Conservation (phyloP, 169 alveolate species). For the Prorocentrum cordatum region DNA sequence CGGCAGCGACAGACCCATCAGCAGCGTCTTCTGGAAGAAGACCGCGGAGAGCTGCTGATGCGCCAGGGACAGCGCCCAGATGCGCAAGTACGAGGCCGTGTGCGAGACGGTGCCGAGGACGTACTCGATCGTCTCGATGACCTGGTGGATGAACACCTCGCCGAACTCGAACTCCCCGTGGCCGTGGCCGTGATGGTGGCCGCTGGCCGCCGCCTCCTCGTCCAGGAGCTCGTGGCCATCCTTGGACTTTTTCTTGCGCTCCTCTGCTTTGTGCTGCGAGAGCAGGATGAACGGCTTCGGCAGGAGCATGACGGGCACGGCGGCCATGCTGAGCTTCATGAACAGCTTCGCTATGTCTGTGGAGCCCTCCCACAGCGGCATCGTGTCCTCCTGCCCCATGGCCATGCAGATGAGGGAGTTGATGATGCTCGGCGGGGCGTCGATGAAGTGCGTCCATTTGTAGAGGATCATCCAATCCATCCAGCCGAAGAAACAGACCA, state of each 20-base stretch:
- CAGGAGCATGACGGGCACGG: conserved; percentile 39
- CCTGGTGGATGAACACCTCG: conserved; percentile 73
- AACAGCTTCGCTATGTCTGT: conserved; percentile 12
- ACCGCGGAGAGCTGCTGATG: conserved; percentile 89
- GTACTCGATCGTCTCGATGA: conserved; percentile 97
- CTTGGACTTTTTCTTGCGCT: background rate
- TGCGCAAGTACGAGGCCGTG: conserved; percentile 98
- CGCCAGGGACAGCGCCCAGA: conserved; percentile 98
- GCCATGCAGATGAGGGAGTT: conserved; percentile 92
- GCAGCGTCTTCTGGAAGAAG: conserved; percentile 67
- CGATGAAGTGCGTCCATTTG: conserved; percentile 86
- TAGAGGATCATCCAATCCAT: conserved; percentile 83
- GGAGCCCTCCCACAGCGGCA: conserved; percentile 72
- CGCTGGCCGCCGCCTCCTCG: background rate
- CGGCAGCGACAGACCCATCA: no score
- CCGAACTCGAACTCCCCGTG: conserved; percentile 72
- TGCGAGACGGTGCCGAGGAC: conserved; percentile 94
- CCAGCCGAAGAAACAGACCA: conserved; percentile 92
- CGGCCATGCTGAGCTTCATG: conserved; percentile 32
- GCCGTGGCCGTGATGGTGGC: background rate
- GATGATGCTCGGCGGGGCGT: conserved; percentile 90
- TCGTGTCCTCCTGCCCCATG: conserved; percentile 77
- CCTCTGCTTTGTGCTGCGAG: conserved; percentile 28
- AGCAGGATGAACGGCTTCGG: conserved; percentile 48
- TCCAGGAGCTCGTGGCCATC: background rate